Evolutionary conservation across 345 rosid species (phyloP).

Genomic region (Dipteronia sinensis): DNA sequence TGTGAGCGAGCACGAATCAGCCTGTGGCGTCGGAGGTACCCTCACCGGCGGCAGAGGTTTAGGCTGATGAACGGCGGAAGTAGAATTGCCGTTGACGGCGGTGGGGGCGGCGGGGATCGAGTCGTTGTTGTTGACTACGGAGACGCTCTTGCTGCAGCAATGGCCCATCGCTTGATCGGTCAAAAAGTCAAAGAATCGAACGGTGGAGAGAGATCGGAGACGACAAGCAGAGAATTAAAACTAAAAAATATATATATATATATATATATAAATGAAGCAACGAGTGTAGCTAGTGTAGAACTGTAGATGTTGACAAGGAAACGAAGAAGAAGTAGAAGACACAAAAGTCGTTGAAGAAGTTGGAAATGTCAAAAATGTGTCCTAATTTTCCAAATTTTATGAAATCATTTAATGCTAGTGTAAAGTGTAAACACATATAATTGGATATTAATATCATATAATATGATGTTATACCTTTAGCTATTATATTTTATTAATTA

Average conservation of each 20-base stretch:
- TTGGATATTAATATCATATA: too few species aligned
- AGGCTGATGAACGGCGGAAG: slow-evolving; percentile 27
- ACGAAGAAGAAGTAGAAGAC: not conserved
- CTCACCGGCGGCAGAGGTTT: slow-evolving; percentile 21
- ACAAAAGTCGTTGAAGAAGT: not conserved
- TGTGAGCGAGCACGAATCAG: slow-evolving; percentile 51
- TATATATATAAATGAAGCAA: too few species aligned
- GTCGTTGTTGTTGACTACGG: slow-evolving; percentile 35
- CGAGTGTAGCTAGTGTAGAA: not conserved
- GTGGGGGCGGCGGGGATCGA: not conserved
- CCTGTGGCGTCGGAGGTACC: slow-evolving; percentile 28
- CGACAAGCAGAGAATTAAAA: too few species aligned
- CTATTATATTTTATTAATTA: too few species aligned
- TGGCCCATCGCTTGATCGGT: slow-evolving; percentile 66
- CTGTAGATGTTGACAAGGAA: not conserved
- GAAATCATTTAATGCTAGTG: too few species aligned
- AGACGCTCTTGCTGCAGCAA: slow-evolving; percentile 66
- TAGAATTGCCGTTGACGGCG: not conserved
- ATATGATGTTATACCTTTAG: too few species aligned
- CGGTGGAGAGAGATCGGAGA: not conserved
- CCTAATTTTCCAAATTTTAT: not conserved
- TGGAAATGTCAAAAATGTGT: slow-evolving; percentile 1
- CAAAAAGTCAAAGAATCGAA: slow-evolving; percentile 26
- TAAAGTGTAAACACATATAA: too few species aligned
- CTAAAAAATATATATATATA: too few species aligned